Percentiles rank a stretch among this genome's conserved stretches.
Evolutionary conservation across 1,139 yeast species (phyloP).

Genomic region (Blastobotrys capitulatus): DNA sequence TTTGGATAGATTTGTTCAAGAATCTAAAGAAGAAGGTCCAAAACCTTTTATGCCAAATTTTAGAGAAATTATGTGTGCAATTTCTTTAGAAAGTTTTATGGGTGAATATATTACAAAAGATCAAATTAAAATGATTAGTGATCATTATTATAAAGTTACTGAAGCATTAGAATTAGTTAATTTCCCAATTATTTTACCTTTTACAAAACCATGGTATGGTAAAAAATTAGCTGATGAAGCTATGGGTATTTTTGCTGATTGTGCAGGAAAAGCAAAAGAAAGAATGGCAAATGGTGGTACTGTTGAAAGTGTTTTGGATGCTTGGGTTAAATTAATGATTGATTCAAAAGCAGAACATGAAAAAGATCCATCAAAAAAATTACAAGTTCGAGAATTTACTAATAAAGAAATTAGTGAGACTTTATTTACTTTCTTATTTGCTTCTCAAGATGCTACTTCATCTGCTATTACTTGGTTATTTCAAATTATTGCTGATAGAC

Average conservation of each 20-base stretch:
- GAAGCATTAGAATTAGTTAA: constrained; percentile 95
- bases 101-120: constrained; percentile 91
- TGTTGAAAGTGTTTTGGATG: constrained; percentile 89
- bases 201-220: constrained; percentile 97
- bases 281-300: constrained; percentile 73
- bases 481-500: constrained; percentile 93
- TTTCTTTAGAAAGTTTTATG: constrained; percentile 88
- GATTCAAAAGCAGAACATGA: constrained; percentile 52
- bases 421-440: constrained; percentile 90
- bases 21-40: constrained; percentile 54
- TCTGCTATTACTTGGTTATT: constrained; percentile 98
- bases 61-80: constrained; percentile 93
- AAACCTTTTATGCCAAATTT: constrained; percentile 82
- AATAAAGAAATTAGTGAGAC: constrained; percentile 94
- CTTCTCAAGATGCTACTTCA: constrained; percentile 96
- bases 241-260: constrained; percentile 80
- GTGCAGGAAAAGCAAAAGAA: constrained; percentile 82
- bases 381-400: constrained; percentile 74
- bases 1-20: constrained; percentile 56
- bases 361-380: constrained; percentile 42
- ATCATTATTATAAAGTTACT: constrained; percentile 83
- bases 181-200: constrained; percentile 93
- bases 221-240: constrained; percentile 88
- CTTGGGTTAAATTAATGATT: constrained; percentile 84
- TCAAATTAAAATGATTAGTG: constrained; percentile 81